These are phyloP conservation scores for Alternaria viburni DNA, from an alignment of 2,329 filamentous ascomycete genomes.

Conservation along the genomic window DNA sequence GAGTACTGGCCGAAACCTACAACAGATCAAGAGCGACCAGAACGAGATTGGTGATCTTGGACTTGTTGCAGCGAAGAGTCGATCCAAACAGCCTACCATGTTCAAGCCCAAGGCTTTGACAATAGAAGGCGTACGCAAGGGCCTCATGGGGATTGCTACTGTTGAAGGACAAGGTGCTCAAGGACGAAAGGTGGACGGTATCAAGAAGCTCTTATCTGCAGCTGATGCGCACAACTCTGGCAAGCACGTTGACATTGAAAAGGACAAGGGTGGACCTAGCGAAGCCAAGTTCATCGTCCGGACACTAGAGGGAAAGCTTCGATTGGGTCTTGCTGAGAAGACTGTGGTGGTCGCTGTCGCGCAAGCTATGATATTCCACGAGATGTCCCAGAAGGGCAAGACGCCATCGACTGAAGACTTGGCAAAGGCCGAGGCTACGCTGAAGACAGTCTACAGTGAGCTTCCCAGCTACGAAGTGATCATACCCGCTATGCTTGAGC, in stretches of 20 bases:
- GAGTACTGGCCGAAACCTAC: slow-evolving; percentile 83
- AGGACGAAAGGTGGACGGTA: slow-evolving; percentile 86
- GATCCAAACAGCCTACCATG: slow-evolving; percentile 95
- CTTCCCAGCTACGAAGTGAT: slow-evolving; percentile 95
- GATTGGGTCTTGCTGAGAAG: slow-evolving; percentile 88
- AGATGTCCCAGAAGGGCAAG: slow-evolving; percentile 73
- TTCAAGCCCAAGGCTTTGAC: slow-evolving; percentile 95
- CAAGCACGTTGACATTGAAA: slow-evolving; percentile 76
- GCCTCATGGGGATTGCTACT: slow-evolving; percentile 86
- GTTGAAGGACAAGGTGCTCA: slow-evolving; percentile 86
- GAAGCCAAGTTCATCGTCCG: slow-evolving; percentile 94
- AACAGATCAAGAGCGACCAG: slow-evolving; percentile 93
- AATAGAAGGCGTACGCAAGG: slow-evolving; percentile 83
- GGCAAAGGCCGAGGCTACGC: slow-evolving; percentile 79
- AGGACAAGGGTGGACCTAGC: slow-evolving; percentile 91
- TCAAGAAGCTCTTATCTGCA: slow-evolving; percentile 94
- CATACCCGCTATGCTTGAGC: slow-evolving; percentile 83
- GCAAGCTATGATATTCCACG: slow-evolving; percentile 86
- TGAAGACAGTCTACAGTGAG: slow-evolving; percentile 96
- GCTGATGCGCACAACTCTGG: slow-evolving; percentile 76
- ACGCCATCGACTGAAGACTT: slow-evolving; percentile 76
- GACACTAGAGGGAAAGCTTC: slow-evolving; percentile 91
- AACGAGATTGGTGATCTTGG: slow-evolving; percentile 96
- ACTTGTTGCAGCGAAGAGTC: slow-evolving; percentile 91
- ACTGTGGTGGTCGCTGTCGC: slow-evolving; percentile 89